These are phyloP conservation scores for Aeminium ludgeri DNA, from an alignment of 495 filamentous ascomycete species.

Conservation along the genomic window DNA sequence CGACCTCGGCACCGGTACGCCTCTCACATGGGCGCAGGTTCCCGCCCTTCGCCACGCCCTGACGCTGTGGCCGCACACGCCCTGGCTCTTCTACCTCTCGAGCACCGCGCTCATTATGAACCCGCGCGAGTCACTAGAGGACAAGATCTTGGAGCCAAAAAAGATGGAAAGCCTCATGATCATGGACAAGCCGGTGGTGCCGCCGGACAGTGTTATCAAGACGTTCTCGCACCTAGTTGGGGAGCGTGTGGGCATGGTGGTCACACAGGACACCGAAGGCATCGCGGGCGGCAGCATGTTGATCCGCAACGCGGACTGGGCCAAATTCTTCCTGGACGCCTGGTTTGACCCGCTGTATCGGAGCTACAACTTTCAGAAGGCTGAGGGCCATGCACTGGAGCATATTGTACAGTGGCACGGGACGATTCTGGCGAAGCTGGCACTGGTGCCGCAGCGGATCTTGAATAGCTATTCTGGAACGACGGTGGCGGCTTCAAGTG, in stretches of 20 bases:
- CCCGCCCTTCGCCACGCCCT: conserved; percentile 85
- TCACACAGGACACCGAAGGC: conserved; percentile 76
- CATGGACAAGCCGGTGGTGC: conserved; percentile 71
- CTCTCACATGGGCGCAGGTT: conserved; percentile 58
- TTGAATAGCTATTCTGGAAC: conserved; percentile 56
- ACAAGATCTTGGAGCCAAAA: conserved; percentile 48
- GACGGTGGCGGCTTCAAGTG: background rate
- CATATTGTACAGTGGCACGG: conserved; percentile 64
- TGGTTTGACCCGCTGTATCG: conserved; percentile 95
- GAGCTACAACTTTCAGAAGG: conserved; percentile 88
- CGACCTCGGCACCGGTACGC: conserved; percentile 42
- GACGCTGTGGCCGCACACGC: conserved; percentile 51
- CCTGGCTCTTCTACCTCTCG: conserved; percentile 75
- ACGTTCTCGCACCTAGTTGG: conserved; percentile 69
- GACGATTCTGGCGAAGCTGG: conserved; percentile 81
- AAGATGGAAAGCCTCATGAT: conserved; percentile 67
- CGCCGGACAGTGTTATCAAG: conserved; percentile 89
- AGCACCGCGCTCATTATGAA: conserved; percentile 82
- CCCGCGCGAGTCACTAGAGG: conserved; percentile 48
- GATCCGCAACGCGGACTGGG: conserved; percentile 74
- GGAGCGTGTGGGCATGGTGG: conserved; percentile 61
- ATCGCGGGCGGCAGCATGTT: conserved; percentile 60
- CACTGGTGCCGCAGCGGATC: conserved; percentile 62
- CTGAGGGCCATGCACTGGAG: conserved; percentile 76
- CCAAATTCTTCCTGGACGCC: conserved; percentile 77